Base-by-base conservation (phyloP, 1,284 basidiomycete genomes). In the Marasmius sp. region DNA sequence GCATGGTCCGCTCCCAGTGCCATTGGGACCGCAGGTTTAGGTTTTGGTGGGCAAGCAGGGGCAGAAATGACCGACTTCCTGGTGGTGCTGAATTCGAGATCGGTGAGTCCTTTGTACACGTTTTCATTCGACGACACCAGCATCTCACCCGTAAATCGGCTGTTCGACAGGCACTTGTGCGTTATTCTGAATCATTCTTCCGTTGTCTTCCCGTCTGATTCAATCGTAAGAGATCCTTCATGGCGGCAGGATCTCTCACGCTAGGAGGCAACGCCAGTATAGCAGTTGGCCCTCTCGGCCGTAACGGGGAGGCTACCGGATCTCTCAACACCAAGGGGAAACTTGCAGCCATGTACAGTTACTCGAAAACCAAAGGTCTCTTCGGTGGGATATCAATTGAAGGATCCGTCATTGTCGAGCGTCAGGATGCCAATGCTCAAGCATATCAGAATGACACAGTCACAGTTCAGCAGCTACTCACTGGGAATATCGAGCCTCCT, bases 1-100 rank as follows among this genome's bases (percentile, higher is more conserved):
- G 92, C 86, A 51, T 98, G 95, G 95, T 95, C 93, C 51, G 89
- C 95, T 33, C 96, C 97, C 3, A 92, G 92, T 70, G 97, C 96
- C 0, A 97, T 98, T 59, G 96, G 95, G 20, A 90, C 95, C n/a
- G 97, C 93, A 11, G 97, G 97, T 0, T 75, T 98, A 11, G 97
- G 97, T 3, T 83, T 98, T 39, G 95, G 95, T 50, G 87, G 89
- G 16, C 96, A 92, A 69, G 81, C 83, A 33, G 92, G 91, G 18
- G 92, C 93, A 61, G 93, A 96, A 74, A 86, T 98, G 77, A 97
- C 97, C 1, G 97, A 99, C 72, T 98, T 98, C 70, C 78, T 99
- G 59, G 85, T 98, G 61, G 92, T 98, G 10, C 82, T 98, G 55
- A 98, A 98, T 72, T 91, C 91, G 45, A 79, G 78, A 72, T 85